Base-by-base conservation (phyloP, 768 basidiomycete genomes). In the Panellus pusillus region DNA sequence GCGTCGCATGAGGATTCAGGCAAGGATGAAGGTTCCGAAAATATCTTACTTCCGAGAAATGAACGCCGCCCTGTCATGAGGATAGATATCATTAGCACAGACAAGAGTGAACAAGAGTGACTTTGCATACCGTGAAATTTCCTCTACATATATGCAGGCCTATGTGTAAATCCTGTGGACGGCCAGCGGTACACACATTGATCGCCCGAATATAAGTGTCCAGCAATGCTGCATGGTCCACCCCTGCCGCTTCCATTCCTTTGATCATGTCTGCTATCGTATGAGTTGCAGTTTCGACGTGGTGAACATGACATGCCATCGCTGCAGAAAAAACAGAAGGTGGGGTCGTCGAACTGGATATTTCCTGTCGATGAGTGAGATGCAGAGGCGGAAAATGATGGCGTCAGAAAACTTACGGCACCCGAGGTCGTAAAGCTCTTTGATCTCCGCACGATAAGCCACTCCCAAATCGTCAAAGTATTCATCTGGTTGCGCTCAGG, bases 191-290 rank as follows among this genome's bases (percentile, higher is more conserved):
- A 58, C 79, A 76, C 15, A 76, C 65, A 65, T 81, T 85, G 74
- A 86, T 84, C 18, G 83, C 79, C 46, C 79, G 75, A 65, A 87
- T 82, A 65, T 89, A 89, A 6, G 81, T 80, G 52, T 88, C 80
- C 17, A 91, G 74, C 40, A 91, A 74, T 3, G 78, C 78, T 47
- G 80, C 82, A 15, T 82, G 78, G 68, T 91, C 84, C 17, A 81
- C 74, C 0, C 80, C 81, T 39, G 77, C 80, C 20, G 73, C 75
- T 63, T 77, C 75, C 83, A 90, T 85, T 13, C 68, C 74, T 12
- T 62, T 61, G 38, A 79, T 72, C 74, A 76, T 78, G 35, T 57
- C 75, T 60, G 35, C 29, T 29, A 24, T 19, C 6, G 18, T 19
- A 41, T 44, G 15, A 41, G n/a, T 29, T 14, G 18, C 8, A 42